A percentile compares a stretch with the other conserved stretches of the same genome.
These are phyloP conservation scores for Scheffersomyces lignicola DNA, from an alignment of 1,139 yeast species.

Conservation along the genomic window DNA sequence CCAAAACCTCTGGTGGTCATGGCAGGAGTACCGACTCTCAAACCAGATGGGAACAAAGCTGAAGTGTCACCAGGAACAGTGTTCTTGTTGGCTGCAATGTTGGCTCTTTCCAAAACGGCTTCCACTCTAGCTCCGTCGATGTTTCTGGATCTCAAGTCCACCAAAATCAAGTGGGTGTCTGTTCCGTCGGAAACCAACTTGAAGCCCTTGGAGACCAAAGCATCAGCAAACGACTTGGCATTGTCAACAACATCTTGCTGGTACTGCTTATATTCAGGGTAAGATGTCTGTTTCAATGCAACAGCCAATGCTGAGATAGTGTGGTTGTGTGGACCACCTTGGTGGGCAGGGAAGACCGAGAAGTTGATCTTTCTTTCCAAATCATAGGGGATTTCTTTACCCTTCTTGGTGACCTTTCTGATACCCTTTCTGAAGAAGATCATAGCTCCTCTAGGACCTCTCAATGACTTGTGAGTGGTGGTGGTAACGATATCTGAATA, in stretches of 20 bases:
- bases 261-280: slow-evolving; percentile 89
- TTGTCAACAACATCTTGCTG: slow-evolving; percentile 87
- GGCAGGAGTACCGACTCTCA: slow-evolving; percentile 97
- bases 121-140: slow-evolving; percentile 97
- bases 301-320: slow-evolving; percentile 97
- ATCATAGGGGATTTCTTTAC: slow-evolving; percentile 85
- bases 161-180: slow-evolving; percentile 88
- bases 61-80: slow-evolving; percentile 96
- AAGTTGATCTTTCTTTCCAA: slow-evolving; percentile 94
- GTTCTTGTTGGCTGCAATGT: slow-evolving; percentile 94
- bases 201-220: slow-evolving; percentile 71
- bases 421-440: slow-evolving; percentile 97
- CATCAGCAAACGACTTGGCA: slow-evolving; percentile 80
- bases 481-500: slow-evolving; percentile 97
- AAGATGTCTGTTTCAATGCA: slow-evolving; percentile 90
- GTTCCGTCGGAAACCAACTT: slow-evolving; percentile 91
- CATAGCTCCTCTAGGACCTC: slow-evolving; percentile 99
- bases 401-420: slow-evolving; percentile 86
- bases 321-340: slow-evolving; percentile 99
- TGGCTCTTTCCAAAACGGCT: slow-evolving; percentile 82
- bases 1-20: slow-evolving; percentile 97
- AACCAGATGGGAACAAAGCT: slow-evolving; percentile 92
- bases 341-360: slow-evolving; percentile 99
- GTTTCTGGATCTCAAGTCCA: slow-evolving; percentile 78
- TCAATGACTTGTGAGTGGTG: slow-evolving; percentile 95